phyloP scores from a whole-genome alignment of 2,329 filamentous ascomycete species.

The Aspergillus bombycis region DNA sequence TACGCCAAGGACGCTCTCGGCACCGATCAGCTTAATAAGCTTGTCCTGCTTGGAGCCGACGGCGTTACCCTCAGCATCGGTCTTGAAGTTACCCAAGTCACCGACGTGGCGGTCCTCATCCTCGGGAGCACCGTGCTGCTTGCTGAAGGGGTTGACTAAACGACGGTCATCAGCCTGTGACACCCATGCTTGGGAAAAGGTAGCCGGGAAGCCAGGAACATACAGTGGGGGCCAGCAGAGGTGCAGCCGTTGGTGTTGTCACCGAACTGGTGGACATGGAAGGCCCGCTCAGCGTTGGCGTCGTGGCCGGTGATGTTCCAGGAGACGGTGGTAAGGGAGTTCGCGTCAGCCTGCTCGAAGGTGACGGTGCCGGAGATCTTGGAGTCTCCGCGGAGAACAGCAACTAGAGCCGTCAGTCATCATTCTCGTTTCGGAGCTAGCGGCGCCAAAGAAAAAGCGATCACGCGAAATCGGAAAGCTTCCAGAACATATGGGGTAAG shows the following conservation, averaged over 20 bases:
- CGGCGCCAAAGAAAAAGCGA: not conserved
- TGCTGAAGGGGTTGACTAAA: slow-evolving; percentile 90
- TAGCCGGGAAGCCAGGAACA: slow-evolving; percentile 41
- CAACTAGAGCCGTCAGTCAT: slow-evolving; percentile 62
- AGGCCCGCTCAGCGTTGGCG: slow-evolving; percentile 92
- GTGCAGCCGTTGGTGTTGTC: slow-evolving; percentile 99
- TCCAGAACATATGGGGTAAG: not conserved
- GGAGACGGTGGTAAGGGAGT: slow-evolving; percentile 78
- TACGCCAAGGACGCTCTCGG: slow-evolving; percentile 92
- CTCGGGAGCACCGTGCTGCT: slow-evolving; percentile 84
- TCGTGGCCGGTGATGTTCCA: slow-evolving; percentile 94
- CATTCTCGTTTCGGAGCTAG: not conserved
- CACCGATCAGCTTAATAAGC: slow-evolving; percentile 92
- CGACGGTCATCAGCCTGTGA: slow-evolving; percentile 12
- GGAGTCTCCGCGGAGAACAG: slow-evolving; percentile 96
- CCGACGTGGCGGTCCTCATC: slow-evolving; percentile 91
- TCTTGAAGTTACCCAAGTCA: slow-evolving; percentile 96
- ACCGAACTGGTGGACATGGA: slow-evolving; percentile 98
- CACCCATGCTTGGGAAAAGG: not conserved
- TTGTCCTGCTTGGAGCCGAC: slow-evolving; percentile 79
- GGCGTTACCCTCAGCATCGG: slow-evolving; percentile 87
- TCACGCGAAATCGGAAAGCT: not conserved
- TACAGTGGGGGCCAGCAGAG: slow-evolving; percentile 95
- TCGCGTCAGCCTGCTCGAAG: slow-evolving; percentile 91
- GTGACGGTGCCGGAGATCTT: slow-evolving; percentile 90